phyloP scores from a whole-genome alignment of 148 eudicot genomes.

The Cornus suecica region DNA sequence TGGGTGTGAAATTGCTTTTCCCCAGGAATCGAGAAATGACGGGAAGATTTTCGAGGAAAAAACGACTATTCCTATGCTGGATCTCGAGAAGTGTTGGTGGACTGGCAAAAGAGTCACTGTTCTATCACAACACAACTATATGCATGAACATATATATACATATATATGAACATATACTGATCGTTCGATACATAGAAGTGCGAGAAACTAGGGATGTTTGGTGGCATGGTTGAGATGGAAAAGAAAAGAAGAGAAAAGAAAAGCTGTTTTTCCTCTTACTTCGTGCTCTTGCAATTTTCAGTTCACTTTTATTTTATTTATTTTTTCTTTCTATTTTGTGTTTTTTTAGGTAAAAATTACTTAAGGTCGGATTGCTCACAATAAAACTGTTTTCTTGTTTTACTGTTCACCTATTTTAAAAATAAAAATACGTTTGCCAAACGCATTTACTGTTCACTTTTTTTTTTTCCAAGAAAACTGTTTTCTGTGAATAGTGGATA shows the following conservation, averaged over 20 bases:
- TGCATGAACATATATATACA: not conserved
- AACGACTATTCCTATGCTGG: not conserved
- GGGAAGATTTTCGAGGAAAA: conserved; percentile 3
- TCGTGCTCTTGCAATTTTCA: not conserved
- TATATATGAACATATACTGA: not conserved
- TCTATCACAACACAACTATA: not conserved
- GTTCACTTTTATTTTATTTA: not conserved
- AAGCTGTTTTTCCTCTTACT: no score
- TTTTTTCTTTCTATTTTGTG: not conserved
- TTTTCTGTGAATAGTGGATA: no score
- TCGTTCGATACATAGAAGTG: not conserved
- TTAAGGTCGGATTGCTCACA: no score
- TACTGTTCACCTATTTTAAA: no score
- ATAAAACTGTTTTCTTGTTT: no score
- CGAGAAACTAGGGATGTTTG: not conserved
- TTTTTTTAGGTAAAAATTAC: not conserved
- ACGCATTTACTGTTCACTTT: no score
- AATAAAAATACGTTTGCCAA: no score
- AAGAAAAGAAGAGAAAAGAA: not conserved
- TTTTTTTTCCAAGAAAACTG: no score
- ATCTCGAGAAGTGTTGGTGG: not conserved
- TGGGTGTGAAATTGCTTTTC: not conserved
- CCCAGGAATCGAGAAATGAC: not conserved
- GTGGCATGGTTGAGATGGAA: not conserved
- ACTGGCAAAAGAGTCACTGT: not conserved